phyloP scores from a whole-genome alignment of 2,329 filamentous ascomycete species.

The Colletotrichum tofieldiae region DNA sequence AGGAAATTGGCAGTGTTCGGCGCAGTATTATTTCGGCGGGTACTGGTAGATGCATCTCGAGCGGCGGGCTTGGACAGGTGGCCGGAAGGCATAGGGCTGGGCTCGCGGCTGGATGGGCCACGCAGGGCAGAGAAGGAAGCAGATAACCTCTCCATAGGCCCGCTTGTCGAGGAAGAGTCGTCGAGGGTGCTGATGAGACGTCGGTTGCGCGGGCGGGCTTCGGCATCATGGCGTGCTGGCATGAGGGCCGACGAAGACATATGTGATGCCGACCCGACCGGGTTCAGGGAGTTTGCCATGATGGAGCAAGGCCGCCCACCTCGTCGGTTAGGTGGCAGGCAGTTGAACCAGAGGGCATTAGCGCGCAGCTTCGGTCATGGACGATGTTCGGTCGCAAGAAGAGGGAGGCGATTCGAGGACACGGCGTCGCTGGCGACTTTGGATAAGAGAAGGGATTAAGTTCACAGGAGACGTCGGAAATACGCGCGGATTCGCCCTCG shows the following conservation, averaged over 20 bases:
- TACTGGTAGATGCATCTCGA: conserved; percentile 15
- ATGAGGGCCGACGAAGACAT: conserved; percentile 64
- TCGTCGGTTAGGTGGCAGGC: conserved; percentile 38
- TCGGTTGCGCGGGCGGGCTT: conserved; percentile 67
- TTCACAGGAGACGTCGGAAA: conserved; percentile 19
- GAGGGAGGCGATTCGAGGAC: not conserved
- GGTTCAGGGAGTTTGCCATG: conserved; percentile 45
- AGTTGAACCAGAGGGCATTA: conserved; percentile 42
- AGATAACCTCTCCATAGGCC: conserved; percentile 48
- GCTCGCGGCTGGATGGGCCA: conserved; percentile 59
- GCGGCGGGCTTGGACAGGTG: conserved; percentile 42
- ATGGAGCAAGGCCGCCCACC: conserved; percentile 38
- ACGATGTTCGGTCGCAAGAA: conserved; percentile 19
- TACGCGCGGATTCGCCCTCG: conserved; percentile 17
- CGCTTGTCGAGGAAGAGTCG: conserved; percentile 49
- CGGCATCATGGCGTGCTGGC: conserved; percentile 59
- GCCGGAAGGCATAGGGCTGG: conserved; percentile 65
- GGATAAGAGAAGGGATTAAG: conserved; percentile 16
- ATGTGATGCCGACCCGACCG: conserved; percentile 53
- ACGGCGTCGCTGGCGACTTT: conserved; percentile 12
- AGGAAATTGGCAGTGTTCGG: conserved; percentile 60
- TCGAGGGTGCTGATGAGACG: conserved; percentile 56
- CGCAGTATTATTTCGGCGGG: conserved; percentile 48
- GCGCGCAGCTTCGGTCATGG: conserved; percentile 38
- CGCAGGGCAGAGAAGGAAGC: conserved; percentile 50